Evolutionary conservation across 495 filamentous ascomycete genomes (phyloP), one percentile per base, ranked within the genome.

Genomic region (Chaetomidium leptoderma): DNA sequence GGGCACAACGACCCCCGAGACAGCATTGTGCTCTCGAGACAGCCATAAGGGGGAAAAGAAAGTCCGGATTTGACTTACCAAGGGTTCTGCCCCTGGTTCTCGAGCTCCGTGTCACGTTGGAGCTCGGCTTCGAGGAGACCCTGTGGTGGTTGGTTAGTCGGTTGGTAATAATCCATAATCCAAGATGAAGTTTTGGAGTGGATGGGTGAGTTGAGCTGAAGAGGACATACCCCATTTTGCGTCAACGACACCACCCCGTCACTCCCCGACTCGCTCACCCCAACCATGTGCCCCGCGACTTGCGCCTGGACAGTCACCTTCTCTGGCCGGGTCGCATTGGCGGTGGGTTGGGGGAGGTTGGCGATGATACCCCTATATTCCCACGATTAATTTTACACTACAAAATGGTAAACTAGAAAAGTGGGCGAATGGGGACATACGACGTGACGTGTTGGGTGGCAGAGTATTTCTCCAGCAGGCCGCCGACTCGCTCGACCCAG

Each of bases 391-490:
- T 42, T 9, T 19, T 21, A 19, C 21, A 29, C 4, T 3, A 27
- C 19, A 51, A 19, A 29, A 23, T 19, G 24, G 16, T 10, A 48
- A 45, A 39, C 10, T n/a, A 26, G 16, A 36, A 16, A 32, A 19
- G 10, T 33, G 27, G 8, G 10, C 3, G 24, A 29, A 45, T 50
- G 40, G 19, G 9, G 36, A 50, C 65, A 3, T 58, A 68, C 67
- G 58, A 50, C 8, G 59, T 65, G 27, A 70, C 19, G 46, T 72
- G 70, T 53, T 72, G 67, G 33, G 45, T 51, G 14, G 52, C 40
- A n/a, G 64, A 57, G n/a, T 62, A 65, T 1, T 21, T 32, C 23
- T 44, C 46, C 36, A 70, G 39, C 54, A 65, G 54, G 10, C 29
- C 30, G 45, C 44, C 24, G 1, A 63, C 40, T n/a, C 37, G 40